Evolutionary conservation across 495 filamentous ascomycete genomes (phyloP), one percentile per base, ranked within the genome.

Genomic region (Penicillium lividum): DNA sequence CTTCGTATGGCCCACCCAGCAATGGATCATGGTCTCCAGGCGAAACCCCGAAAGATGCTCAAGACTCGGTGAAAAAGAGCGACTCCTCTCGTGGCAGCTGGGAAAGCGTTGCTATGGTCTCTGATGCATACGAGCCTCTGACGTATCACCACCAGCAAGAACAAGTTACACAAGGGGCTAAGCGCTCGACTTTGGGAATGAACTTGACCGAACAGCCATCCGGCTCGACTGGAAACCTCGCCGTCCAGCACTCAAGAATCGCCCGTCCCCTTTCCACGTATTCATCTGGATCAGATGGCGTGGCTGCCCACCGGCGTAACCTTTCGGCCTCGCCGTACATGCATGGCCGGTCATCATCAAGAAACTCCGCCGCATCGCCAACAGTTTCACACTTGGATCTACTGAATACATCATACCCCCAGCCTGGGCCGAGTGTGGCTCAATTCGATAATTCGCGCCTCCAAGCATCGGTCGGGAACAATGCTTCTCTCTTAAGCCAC

Each of bases 381-480:
- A 78, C 36, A 80, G 94, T 44, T 87, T 96, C 94, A 0, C 95
- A 93, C 70, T 80, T 93, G 22, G 92, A 98, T 67, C 78, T 97
- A 13, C 80, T 97, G 54, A 92, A 96, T 64, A 82, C 91, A 7
- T 89, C 92, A 0, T 97, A 98, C 66, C 89, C 90, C 15, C 91
- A 96, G 69, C 90, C 89, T 27, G 85, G 88, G 5, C 89, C 92
- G 10, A 86, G 86, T 2, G 84, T 88, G 0, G 68, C 83, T n/a
- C 84, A 86, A 61, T 80, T 84, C 54, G 89, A 95, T 68, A 94
- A 96, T 63, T 82, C 87, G 3, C 79, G 88, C 51, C 77, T 99
- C 25, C 85, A 86, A 53, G 82, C 81, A 45, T 82, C 81, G n/a
- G 87, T 98, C 15, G 94, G 94, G 18, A 87, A 83, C 60, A 93